Conservation (phyloP, 495 filamentous ascomycete species). For the Aspergillus coremiiformis region DNA sequence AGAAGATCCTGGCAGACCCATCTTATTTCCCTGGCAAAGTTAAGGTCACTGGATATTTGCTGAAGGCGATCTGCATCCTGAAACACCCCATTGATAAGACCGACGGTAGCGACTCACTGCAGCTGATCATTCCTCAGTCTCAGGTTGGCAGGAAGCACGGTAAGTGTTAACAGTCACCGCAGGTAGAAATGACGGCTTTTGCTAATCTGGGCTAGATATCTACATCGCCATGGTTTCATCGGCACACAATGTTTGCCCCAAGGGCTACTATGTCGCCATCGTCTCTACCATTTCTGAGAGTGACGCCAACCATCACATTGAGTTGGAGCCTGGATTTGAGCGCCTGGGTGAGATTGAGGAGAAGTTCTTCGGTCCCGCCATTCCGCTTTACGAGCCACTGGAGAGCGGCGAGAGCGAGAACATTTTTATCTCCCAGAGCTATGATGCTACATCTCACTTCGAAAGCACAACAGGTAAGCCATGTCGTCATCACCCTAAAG, state of each 20-base stretch:
- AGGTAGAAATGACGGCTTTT: neutral
- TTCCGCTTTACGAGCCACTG: constrained; percentile 87
- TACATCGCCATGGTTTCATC: constrained; percentile 96
- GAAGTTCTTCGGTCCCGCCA: constrained; percentile 89
- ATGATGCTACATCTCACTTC: constrained; percentile 95
- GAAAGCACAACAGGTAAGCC: constrained; percentile 72
- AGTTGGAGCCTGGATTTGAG: constrained; percentile 90
- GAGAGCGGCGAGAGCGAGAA: constrained; percentile 81
- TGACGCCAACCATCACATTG: constrained; percentile 84
- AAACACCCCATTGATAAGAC: constrained; percentile 90
- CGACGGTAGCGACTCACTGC: constrained; percentile 80
- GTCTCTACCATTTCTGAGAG: constrained; percentile 96
- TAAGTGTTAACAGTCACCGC: constrained; percentile 31
- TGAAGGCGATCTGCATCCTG: constrained; percentile 95
- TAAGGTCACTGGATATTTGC: constrained; percentile 74
- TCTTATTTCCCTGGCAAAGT: constrained; percentile 93
- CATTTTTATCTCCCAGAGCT: constrained; percentile 97
- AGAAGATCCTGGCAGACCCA: constrained; percentile 92
- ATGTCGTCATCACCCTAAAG: neutral
- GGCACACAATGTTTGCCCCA: constrained; percentile 96
- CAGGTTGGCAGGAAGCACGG: constrained; percentile 93
- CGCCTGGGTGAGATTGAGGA: constrained; percentile 91
- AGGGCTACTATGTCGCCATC: constrained; percentile 98
- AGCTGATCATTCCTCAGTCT: constrained; percentile 95
- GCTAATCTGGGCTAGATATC: constrained; percentile 59